Evolutionary conservation across 257 asterid species (phyloP).

Genomic region (Marsdenia floribunda): DNA sequence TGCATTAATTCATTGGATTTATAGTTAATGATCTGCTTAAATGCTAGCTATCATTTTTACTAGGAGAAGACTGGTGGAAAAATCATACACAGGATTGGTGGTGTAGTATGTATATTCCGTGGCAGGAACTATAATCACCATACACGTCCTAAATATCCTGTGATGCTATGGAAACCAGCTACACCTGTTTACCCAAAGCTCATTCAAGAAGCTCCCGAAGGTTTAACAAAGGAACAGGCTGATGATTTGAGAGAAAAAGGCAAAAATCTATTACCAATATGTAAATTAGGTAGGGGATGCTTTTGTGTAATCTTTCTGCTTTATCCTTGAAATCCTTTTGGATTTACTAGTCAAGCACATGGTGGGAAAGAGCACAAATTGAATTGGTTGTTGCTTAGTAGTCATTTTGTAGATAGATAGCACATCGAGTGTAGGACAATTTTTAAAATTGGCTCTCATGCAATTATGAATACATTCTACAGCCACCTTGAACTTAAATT

Average conservation of each 20-base stretch:
- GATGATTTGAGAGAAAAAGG: slow-evolving; percentile 69
- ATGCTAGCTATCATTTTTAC: slow-evolving; percentile 2
- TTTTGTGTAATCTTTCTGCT: not conserved
- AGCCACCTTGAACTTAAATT: not conserved
- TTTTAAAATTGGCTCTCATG: not conserved
- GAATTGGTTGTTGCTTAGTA: not conserved
- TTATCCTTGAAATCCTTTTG: not conserved
- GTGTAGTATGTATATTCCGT: slow-evolving; percentile 78
- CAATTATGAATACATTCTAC: not conserved
- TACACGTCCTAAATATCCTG: slow-evolving; percentile 67
- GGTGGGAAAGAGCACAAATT: not conserved
- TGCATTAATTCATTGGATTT: slow-evolving; percentile 6
- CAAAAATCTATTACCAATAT: slow-evolving; percentile 58
- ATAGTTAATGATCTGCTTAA: not conserved
- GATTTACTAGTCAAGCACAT: not conserved
- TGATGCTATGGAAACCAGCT: slow-evolving; percentile 99
- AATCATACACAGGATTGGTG: slow-evolving; percentile 76
- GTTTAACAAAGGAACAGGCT: slow-evolving; percentile 81
- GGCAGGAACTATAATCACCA: slow-evolving; percentile 83
- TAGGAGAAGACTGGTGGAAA: slow-evolving; percentile 89
- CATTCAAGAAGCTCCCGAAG: slow-evolving; percentile 95
- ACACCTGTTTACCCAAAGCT: slow-evolving; percentile 97
- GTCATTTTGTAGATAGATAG: not conserved
- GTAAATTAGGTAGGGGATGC: slow-evolving; percentile 68
- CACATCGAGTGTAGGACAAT: not conserved